phyloP scores from a whole-genome alignment of 805 yeast species.

The Komagataella ulmi region DNA sequence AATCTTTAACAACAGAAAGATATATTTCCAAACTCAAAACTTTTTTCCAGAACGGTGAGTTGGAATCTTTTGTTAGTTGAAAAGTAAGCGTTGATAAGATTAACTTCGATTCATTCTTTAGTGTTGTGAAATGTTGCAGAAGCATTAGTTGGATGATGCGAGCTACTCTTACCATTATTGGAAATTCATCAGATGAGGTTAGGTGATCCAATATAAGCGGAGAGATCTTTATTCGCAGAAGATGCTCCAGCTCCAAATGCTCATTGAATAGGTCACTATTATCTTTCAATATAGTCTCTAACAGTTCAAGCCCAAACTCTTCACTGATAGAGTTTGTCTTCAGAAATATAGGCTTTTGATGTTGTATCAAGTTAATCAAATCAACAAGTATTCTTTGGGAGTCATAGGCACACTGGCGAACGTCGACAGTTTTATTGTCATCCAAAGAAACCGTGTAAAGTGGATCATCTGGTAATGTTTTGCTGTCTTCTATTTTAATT shows the following conservation, averaged over 20 bases:
- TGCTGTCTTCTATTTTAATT: constrained; percentile 27
- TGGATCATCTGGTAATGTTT: constrained; percentile 7
- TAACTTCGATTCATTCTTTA: constrained; percentile 73
- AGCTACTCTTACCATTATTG: constrained; percentile 62
- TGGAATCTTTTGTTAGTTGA: constrained; percentile 43
- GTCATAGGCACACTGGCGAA: constrained; percentile 49
- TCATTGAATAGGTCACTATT: constrained; percentile 40
- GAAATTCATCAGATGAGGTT: constrained; percentile 43
- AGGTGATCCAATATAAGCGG: constrained; percentile 66
- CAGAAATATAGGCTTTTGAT: constrained; percentile 40
- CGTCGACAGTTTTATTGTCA: constrained; percentile 24
- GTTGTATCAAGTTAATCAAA: constrained; percentile 54
- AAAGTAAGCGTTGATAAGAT: constrained; percentile 66
- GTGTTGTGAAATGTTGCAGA: constrained; percentile 41
- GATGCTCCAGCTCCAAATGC: constrained; percentile 51
- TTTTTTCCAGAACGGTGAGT: constrained; percentile 58
- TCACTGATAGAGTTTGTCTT: constrained; percentile 39
- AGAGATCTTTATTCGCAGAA: constrained; percentile 55
- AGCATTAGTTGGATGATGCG: constrained; percentile 56
- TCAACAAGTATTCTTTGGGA: constrained; percentile 61
- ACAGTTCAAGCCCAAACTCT: constrained; percentile 64
- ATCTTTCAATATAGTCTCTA: constrained; percentile 65
- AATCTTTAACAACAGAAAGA: constrained; percentile 44
- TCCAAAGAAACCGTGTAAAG: constrained; percentile 25
- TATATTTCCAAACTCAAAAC: constrained; percentile 64